These are phyloP conservation scores for Tephrocybe sp. DNA, from an alignment of 768 basidiomycete genomes.

Conservation along the genomic window DNA sequence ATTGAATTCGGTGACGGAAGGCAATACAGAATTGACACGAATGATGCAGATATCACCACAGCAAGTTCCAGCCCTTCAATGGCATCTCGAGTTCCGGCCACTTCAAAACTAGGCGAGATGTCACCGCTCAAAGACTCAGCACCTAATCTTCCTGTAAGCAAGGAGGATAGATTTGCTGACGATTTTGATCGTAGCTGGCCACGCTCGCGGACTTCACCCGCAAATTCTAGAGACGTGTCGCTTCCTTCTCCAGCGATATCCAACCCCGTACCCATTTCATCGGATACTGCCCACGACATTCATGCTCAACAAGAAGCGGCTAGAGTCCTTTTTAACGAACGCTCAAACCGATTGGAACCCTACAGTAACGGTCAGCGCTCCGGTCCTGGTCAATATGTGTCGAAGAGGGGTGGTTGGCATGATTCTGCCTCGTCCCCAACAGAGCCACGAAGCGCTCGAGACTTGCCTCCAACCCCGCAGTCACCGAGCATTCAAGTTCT, in stretches of 20 bases:
- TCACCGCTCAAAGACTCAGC: slow-evolving; percentile 21
- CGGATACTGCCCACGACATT: slow-evolving; percentile 32
- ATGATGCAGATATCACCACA: slow-evolving; percentile 32
- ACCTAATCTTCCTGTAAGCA: slow-evolving; percentile 55
- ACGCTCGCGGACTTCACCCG: slow-evolving; percentile 56
- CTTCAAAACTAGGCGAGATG: slow-evolving; percentile 21
- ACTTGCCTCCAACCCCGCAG: slow-evolving; percentile 36
- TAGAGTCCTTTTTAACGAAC: slow-evolving; percentile 92
- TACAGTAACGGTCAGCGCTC: slow-evolving; percentile 56
- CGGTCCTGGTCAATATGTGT: slow-evolving; percentile 37
- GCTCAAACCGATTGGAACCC: slow-evolving; percentile 87
- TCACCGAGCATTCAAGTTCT: slow-evolving; percentile 50
- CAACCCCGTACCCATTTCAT: slow-evolving; percentile 31
- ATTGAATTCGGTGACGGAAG: slow-evolving; percentile 97
- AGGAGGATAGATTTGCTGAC: slow-evolving; percentile 88
- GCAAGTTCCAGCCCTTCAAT: slow-evolving; percentile 26
- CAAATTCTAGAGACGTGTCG: slow-evolving; percentile 41
- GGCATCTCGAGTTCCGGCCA: slow-evolving; percentile 15
- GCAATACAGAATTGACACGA: slow-evolving; percentile 78
- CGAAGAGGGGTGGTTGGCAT: slow-evolving; percentile 45
- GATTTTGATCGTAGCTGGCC: slow-evolving; percentile 98
- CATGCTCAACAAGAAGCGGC: slow-evolving; percentile 58
- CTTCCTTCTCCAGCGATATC: slow-evolving; percentile 23
- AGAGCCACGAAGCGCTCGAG: slow-evolving; percentile 47
- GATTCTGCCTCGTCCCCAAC: slow-evolving; percentile 35